Evolutionary conservation across 352 stramenopile genomes (phyloP).

Genomic region (Phytopythium litorale): DNA sequence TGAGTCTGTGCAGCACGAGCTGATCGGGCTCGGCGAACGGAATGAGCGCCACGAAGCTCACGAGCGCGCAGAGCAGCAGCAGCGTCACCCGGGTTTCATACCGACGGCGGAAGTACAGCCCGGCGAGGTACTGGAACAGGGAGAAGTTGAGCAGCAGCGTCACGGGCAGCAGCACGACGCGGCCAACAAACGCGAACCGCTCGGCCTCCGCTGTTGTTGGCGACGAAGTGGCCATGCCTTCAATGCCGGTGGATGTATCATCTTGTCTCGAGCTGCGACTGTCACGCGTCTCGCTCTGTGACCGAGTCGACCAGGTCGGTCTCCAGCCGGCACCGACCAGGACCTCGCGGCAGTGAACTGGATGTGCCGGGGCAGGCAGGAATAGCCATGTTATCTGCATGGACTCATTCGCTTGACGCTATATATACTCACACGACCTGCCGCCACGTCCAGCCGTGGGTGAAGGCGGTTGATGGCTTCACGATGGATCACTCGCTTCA

Average conservation of each 20-base stretch:
- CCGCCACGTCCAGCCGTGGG: too few relatives aligned
- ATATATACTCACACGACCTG: too few relatives aligned
- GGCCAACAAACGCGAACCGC: neutral
- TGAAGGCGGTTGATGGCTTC: too few relatives aligned
- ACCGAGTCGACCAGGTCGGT: neutral
- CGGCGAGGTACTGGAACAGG: constrained; percentile 32
- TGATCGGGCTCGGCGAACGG: constrained; percentile 21
- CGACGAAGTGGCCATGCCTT: neutral
- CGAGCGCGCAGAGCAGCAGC: constrained; percentile 18
- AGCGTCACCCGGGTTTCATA: constrained; percentile 11
- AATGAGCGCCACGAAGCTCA: constrained; percentile 19
- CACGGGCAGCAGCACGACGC: constrained; percentile 24
- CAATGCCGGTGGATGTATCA: neutral
- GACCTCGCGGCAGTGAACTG: neutral
- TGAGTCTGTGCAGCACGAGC: constrained; percentile 17
- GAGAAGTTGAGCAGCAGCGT: constrained; percentile 38
- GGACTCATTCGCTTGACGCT: too few relatives aligned
- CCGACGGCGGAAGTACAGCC: constrained; percentile 24
- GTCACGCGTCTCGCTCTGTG: neutral
- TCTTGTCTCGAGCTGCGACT: neutral
- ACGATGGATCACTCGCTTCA: too few relatives aligned
- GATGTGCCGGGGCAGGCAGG: neutral
- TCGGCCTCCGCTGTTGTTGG: neutral
- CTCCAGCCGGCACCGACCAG: neutral
- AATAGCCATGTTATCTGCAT: too few relatives aligned